Conservation (phyloP, 2,329 filamentous ascomycete genomes). For the Fusarium decemcellulare region DNA sequence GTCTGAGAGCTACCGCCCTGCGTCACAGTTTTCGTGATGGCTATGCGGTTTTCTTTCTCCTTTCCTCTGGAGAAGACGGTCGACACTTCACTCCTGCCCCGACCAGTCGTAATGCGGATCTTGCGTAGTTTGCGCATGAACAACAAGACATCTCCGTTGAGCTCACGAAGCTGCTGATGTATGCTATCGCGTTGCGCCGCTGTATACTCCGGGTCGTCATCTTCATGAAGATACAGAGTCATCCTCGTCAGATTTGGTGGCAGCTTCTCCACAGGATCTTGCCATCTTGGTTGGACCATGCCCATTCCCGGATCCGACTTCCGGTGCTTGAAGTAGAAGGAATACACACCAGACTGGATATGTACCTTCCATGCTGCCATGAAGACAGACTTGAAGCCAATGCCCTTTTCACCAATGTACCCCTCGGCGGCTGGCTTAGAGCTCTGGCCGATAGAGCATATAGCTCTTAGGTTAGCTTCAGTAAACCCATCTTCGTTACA, state of each 20-base stretch:
- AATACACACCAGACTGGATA: slow-evolving; percentile 37
- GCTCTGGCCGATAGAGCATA: slow-evolving; percentile 1
- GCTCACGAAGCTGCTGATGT: slow-evolving; percentile 18
- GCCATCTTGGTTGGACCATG: slow-evolving; percentile 34
- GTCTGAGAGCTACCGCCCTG: accelerated
- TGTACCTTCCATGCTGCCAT: slow-evolving; percentile 27
- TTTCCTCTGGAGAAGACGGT: slow-evolving; percentile 18
- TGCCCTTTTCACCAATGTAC: slow-evolving; percentile 35
- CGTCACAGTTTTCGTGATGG: slow-evolving; percentile 8
- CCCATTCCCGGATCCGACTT: slow-evolving; percentile 23
- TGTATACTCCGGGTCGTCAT: slow-evolving; percentile 20
- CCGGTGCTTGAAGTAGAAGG: slow-evolving; percentile 29
- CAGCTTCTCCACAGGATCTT: not conserved
- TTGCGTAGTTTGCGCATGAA: slow-evolving; percentile 28
- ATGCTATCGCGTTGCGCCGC: not conserved
- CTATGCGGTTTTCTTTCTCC: slow-evolving; percentile 5
- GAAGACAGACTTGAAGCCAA: slow-evolving; percentile 38
- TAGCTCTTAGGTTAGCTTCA: not conserved
- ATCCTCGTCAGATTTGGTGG: slow-evolving; percentile 25
- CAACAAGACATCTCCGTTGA: slow-evolving; percentile 19
- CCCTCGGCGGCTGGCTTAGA: slow-evolving; percentile 23
- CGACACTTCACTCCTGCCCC: not conserved
- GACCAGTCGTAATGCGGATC: slow-evolving; percentile 15
- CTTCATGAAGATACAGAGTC: slow-evolving; percentile 25
- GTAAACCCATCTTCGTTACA: slow-evolving; percentile 28